Conservation (phyloP, 805 yeast genomes). For the Candida mattraensis region DNA sequence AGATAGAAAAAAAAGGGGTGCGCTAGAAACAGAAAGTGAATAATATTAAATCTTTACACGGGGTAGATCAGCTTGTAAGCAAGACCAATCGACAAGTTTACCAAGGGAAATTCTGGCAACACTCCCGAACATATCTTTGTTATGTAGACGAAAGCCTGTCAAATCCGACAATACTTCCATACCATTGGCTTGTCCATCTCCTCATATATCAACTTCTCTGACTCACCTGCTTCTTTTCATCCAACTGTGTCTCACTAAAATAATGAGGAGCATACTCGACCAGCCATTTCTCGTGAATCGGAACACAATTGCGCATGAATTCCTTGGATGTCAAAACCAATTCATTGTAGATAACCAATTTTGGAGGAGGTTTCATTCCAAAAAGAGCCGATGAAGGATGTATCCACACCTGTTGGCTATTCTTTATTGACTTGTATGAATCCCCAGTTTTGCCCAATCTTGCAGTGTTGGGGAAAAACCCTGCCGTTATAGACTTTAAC, state of each 20-base stretch:
- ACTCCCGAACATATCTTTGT: too few species aligned
- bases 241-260: conserved; percentile 17
- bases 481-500: conserved; percentile 59
- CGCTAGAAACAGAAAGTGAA: too few species aligned
- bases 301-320: conserved; percentile 79
- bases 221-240: too few species aligned
- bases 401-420: conserved; percentile 69
- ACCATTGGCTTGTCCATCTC: too few species aligned
- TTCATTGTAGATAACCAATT: conserved; percentile 75
- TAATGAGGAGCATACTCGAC: conserved; percentile 71
- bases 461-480: conserved; percentile 69
- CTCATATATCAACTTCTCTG: too few species aligned
- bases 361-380: conserved; percentile 68
- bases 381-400: conserved; percentile 85
- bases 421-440: conserved; percentile 62
- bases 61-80: too few species aligned
- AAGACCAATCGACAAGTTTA: too few species aligned
- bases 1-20: too few species aligned
- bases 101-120: too few species aligned
- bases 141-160: too few species aligned
- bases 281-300: conserved; percentile 72
- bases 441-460: conserved; percentile 62
- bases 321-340: conserved; percentile 83
- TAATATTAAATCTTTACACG: too few species aligned
- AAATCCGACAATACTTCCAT: too few species aligned